phyloP scores from a whole-genome alignment of 2,329 filamentous ascomycete species.

The Ascochyta fabae region DNA sequence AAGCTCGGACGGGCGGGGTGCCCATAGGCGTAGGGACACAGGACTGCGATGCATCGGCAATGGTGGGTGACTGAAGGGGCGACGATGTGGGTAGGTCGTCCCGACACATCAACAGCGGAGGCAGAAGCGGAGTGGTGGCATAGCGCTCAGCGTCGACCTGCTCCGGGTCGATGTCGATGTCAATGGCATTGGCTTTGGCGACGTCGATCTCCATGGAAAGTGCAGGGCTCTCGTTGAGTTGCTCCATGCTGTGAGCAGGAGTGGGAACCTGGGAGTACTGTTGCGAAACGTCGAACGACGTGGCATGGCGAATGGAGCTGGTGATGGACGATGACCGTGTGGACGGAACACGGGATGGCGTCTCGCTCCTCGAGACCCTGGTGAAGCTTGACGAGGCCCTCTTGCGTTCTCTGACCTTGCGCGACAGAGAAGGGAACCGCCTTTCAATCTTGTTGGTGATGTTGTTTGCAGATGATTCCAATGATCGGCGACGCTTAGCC shows the following conservation, averaged over 20 bases:
- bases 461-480: conserved; percentile 66
- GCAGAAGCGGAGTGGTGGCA: conserved; percentile 83
- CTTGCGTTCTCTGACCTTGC: conserved; percentile 62
- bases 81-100: conserved; percentile 69
- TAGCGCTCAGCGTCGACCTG: conserved; percentile 63
- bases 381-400: conserved; percentile 38
- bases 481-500: conserved; percentile 63
- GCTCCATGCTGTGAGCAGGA: conserved; percentile 41
- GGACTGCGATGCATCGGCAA: conserved; percentile 64
- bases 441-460: conserved; percentile 71
- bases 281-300: conserved; percentile 47
- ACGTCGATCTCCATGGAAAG: conserved; percentile 47
- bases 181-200: conserved; percentile 53
- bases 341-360: conserved; percentile 65
- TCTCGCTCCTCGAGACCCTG: conserved; percentile 49
- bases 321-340: conserved; percentile 82
- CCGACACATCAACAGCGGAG: conserved; percentile 73
- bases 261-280: conserved; percentile 33
- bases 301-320: conserved; percentile 58
- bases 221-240: conserved; percentile 39
- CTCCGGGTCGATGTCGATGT: conserved; percentile 57
- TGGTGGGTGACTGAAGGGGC: conserved; percentile 83
- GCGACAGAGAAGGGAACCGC: conserved; percentile 62
- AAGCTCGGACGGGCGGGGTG: conserved; percentile 55
- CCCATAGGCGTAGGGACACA: conserved; percentile 56